phyloP scores from a whole-genome alignment of 441 rosid genomes.

The Gossypium lobatum region DNA sequence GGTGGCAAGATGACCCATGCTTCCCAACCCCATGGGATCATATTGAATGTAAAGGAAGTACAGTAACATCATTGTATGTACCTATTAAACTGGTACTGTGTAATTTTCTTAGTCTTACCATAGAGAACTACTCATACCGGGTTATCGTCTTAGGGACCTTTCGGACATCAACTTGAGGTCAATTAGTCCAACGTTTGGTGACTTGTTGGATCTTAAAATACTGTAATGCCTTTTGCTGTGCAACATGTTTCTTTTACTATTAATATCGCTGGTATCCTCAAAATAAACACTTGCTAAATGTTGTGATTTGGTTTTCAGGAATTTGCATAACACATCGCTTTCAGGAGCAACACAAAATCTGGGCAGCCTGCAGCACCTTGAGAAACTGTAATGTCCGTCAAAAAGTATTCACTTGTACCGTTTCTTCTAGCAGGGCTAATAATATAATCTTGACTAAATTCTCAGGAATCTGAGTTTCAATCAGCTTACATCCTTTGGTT shows the following conservation, averaged over 20 bases:
- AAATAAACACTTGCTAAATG: slow-evolving; percentile 8
- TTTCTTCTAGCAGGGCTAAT: not conserved
- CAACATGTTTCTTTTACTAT: not conserved
- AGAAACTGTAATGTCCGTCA: slow-evolving; percentile 49
- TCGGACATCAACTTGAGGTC: slow-evolving; percentile 68
- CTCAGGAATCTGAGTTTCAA: slow-evolving; percentile 90
- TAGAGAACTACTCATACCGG: no score
- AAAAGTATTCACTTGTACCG: no score
- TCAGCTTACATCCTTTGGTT: slow-evolving; percentile 62
- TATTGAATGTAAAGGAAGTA: slow-evolving; percentile 69
- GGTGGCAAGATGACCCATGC: slow-evolving; percentile 95
- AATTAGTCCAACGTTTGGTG: slow-evolving; percentile 85
- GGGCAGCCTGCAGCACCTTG: slow-evolving; percentile 70
- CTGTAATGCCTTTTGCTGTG: slow-evolving; percentile 40
- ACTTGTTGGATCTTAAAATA: slow-evolving; percentile 71
- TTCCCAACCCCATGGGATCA: slow-evolving; percentile 71
- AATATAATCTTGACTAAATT: slow-evolving; percentile 9
- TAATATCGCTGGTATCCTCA: not conserved
- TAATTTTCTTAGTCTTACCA: no score
- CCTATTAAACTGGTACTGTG: not conserved
- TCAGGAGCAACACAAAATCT: slow-evolving; percentile 69
- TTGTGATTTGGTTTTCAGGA: slow-evolving; percentile 34
- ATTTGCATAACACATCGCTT: slow-evolving; percentile 86
- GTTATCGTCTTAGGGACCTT: slow-evolving; percentile 44
- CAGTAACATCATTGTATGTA: slow-evolving; percentile 62